These are phyloP conservation scores for Amphicarpaea edgeworthii DNA, from an alignment of 306 rosid species.

Conservation along the genomic window DNA sequence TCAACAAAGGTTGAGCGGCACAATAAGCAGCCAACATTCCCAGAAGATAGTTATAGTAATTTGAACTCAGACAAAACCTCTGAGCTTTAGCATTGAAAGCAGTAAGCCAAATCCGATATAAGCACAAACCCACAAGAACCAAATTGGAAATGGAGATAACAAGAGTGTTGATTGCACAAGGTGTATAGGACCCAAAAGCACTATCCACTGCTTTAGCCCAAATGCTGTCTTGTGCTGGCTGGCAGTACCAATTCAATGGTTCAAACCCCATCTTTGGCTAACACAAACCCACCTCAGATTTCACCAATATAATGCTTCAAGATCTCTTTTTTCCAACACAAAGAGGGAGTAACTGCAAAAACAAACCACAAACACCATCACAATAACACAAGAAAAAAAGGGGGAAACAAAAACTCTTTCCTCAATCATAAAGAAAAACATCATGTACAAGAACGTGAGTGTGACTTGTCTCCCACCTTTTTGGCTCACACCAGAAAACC, in stretches of 20 bases:
- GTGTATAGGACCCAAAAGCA: conserved; percentile 84
- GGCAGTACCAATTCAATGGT: conserved; percentile 80
- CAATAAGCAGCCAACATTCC: conserved; percentile 62
- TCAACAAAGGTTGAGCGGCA: conserved; percentile 68
- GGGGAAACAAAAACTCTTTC: not conserved
- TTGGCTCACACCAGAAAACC: conserved; percentile 17
- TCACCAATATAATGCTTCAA: conserved; percentile 27
- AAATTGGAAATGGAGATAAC: conserved; percentile 72
- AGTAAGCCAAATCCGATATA: conserved; percentile 71
- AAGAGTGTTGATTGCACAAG: conserved; percentile 80
- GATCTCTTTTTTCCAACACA: not conserved
- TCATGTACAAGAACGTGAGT: conserved; percentile 11
- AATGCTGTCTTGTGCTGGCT: conserved; percentile 61
- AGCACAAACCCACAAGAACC: conserved; percentile 69
- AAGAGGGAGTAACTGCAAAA: conserved; percentile 38
- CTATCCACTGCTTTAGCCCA: conserved; percentile 69
- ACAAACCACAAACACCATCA: conserved; percentile 32
- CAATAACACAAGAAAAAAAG: not conserved
- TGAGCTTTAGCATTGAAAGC: conserved; percentile 55
- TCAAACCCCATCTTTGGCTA: conserved; percentile 60
- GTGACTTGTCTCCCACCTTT: conserved; percentile 34
- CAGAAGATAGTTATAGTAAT: conserved; percentile 66
- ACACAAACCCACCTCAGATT: conserved; percentile 13
- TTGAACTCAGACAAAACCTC: conserved; percentile 67
- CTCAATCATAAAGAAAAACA: not conserved